Conservation (phyloP, 2,329 filamentous ascomycete genomes). For the Allantophomopsis lycopodina region DNA sequence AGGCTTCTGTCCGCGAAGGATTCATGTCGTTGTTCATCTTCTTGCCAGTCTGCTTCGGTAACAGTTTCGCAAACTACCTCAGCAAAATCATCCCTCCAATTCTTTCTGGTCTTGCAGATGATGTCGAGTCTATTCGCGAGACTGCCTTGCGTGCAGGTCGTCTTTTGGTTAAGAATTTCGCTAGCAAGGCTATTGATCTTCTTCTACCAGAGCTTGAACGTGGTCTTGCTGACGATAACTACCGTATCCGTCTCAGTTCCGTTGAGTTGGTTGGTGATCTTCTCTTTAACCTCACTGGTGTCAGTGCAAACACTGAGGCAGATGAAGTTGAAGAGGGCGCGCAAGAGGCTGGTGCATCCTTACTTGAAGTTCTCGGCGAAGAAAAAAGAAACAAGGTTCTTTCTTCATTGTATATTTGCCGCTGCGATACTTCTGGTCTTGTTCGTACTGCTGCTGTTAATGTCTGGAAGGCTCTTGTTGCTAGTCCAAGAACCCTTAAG, state of each 20-base stretch:
- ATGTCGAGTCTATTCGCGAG: constrained; percentile 91
- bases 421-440: constrained; percentile 86
- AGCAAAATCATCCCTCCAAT: constrained; percentile 93
- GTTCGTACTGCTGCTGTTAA: constrained; percentile 81
- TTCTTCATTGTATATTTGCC: constrained; percentile 94
- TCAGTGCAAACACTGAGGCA: constrained; percentile 68
- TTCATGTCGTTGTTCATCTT: constrained; percentile 99
- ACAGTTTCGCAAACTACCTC: constrained; percentile 94
- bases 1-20: constrained; percentile 82
- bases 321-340: constrained; percentile 68
- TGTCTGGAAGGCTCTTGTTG: constrained; percentile 95
- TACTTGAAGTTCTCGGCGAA: constrained; percentile 86
- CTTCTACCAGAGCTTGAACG: constrained; percentile 89
- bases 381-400: constrained; percentile 95
- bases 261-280: constrained; percentile 95
- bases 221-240: constrained; percentile 91
- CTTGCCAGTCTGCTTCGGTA: constrained; percentile 95
- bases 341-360: constrained; percentile 80
- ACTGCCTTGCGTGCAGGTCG: constrained; percentile 91
- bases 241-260: constrained; percentile 94
- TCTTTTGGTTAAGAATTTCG: constrained; percentile 95
- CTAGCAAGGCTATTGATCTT: constrained; percentile 85
- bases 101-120: constrained; percentile 84
- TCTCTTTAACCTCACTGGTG: constrained; percentile 93
- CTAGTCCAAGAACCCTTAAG: constrained; percentile 82